Base-by-base conservation (phyloP, 768 basidiomycete genomes). In the Lactifluus pinguis region DNA sequence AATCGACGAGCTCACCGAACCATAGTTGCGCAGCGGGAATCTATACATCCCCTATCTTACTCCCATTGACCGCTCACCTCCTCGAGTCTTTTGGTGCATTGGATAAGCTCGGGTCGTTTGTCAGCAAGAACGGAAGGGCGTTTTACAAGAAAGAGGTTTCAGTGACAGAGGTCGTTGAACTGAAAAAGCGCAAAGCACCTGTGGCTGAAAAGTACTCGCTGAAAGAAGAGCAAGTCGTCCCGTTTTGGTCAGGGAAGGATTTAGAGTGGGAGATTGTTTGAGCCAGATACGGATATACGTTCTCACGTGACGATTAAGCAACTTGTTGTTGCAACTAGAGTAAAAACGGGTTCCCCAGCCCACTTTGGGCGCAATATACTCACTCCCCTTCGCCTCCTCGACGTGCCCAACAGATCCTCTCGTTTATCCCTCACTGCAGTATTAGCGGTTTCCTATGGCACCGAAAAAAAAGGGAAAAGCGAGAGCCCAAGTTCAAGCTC, bases 11-110 rank as follows among this genome's bases (percentile, higher is more conserved):
- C 62, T 81, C 84, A 5, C 86, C 89, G 7, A 74, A 74, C 19
- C 79, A 83, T 36, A 77, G 84, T 17, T 99, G 97, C 72, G 95
- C 97, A 1, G 97, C 97, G 10, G 97, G 97, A 0, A 84, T 98
- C 55, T 98, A 98, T 72, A 98, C 97, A 1, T 92, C 90, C 4
- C 89, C 94, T 5, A 86, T 95, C 66, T 79, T 99, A 19, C 79
- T 99, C 15, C 94, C 97, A 2, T 79, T 98, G 14, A 84, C 90
- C 0, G 94, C 95, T 0, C 86, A 95, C 64, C 76, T 97, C 34
- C 77, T 98, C 41, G 92, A 93, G 62, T 86, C 89, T 6, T 92
- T 93, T 62, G 88, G 84, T 17, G 93, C 94, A 36, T 73, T 98
- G 51, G 87, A 94, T 65, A 83, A 80, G 69, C 76, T 99, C 8